Base-by-base conservation (phyloP, 1,284 basidiomycete species). In the Boletus albobrunnescens region DNA sequence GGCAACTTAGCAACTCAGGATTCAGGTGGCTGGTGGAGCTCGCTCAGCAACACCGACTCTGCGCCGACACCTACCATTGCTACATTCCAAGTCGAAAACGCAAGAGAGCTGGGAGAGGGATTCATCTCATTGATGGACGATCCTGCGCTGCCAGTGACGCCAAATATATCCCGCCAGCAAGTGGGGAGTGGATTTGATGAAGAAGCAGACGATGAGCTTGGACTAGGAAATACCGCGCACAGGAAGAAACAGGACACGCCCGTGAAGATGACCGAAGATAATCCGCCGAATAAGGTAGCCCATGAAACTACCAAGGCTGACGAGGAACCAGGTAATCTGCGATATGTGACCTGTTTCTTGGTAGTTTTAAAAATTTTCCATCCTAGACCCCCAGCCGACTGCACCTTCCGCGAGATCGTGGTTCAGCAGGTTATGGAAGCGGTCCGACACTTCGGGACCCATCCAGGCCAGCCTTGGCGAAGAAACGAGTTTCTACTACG, bases 401-500 rank as follows among this genome's bases (percentile, higher is more conserved):
- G 49, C 60, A 47, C 53, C 68, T 36, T 46, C 71, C 11, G 63
- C 71, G 23, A 68, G 76, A 24, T 83, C 83, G 0, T 97, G 95
- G 94, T 71, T 98, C 26, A 83, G 87, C 43, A 78, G 87, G 36
- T 81, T 84, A 68, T 92, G 79, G 77, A 76, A 77, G 69, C 84
- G 76, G 41, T 70, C 75, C 19, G 74, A 77, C 8, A 57, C 72
- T 11, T 73, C 81, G 12, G 87, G 76, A 14, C 91, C 93, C 7
- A 72, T 94, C 47, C 87, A 83, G 63, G 96, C 95, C 14, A 98
- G 91, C 57, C 78, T 99, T 19, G 96, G 96, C 16, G 91, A 99
- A 60, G 84, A 95, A 63, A 91, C 79, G 26, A 77, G 84, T 37
- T 95, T 99, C 72, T 90, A 93, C 57, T 99, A 91, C 65, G 96